phyloP scores from a whole-genome alignment of 192 early-diverging fungal species.

The Gamsiella multidivaricata region DNA sequence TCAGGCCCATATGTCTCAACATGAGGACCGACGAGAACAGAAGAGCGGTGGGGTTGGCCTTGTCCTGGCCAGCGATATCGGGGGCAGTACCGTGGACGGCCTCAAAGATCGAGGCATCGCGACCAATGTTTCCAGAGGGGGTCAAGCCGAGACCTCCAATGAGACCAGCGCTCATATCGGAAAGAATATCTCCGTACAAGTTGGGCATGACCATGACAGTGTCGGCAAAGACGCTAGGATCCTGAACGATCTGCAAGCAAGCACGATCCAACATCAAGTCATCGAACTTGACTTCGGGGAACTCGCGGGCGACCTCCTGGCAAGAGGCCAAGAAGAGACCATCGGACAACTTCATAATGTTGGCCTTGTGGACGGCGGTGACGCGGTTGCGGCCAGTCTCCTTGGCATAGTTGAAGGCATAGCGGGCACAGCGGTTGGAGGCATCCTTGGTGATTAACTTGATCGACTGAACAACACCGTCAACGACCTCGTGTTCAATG shows the following conservation, averaged over 20 bases:
- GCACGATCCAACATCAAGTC: constrained; percentile 94
- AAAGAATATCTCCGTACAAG: constrained; percentile 99
- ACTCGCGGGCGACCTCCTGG: constrained; percentile 90
- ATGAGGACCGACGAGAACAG: constrained; percentile 97
- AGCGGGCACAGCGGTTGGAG: constrained; percentile 89
- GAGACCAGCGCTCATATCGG: constrained; percentile 96
- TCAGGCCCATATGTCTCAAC: constrained; percentile 95
- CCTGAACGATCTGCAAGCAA: constrained; percentile 92
- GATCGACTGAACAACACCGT: constrained; percentile 98
- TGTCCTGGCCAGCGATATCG: constrained; percentile 94
- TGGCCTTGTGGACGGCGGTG: constrained; percentile 98
- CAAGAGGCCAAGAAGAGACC: constrained; percentile 96
- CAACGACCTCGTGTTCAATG: constrained; percentile 95
- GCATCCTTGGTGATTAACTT: constrained; percentile 98
- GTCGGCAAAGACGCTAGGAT: constrained; percentile 87
- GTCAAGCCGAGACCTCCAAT: constrained; percentile 99
- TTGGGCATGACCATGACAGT: constrained; percentile 99
- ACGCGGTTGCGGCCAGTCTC: constrained; percentile 91
- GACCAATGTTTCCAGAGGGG: constrained; percentile 98
- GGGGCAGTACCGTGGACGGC: constrained; percentile 95
- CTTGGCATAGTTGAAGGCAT: constrained; percentile 95
- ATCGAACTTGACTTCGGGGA: constrained; percentile 91
- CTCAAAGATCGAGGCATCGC: constrained; percentile 98
- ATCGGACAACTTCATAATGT: constrained; percentile 96
- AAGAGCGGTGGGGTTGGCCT: constrained; percentile 70